Evolutionary conservation across 2,329 filamentous ascomycete species (phyloP).

Genomic region (Scleromitrula shiraiana): DNA sequence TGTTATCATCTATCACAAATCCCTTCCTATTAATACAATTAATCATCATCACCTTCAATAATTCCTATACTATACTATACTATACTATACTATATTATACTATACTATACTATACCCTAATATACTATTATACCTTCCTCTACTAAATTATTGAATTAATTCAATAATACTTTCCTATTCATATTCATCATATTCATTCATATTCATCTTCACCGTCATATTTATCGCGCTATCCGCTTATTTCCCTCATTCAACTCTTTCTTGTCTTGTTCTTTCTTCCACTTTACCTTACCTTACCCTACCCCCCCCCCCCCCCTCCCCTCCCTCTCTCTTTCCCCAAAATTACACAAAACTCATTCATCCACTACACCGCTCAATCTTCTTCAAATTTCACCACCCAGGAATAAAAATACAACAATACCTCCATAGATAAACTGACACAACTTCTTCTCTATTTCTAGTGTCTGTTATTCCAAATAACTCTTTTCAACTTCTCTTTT

Average conservation of each 20-base stretch:
- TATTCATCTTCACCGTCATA: no score
- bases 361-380: not conserved
- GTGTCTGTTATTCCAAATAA: not conserved
- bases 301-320: constrained; percentile 1
- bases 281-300: constrained; percentile 7
- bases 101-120: no score
- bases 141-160: no score
- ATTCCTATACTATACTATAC: no score
- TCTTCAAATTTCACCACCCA: not conserved
- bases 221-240: constrained; percentile 4
- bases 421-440: not conserved
- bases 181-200: not conserved
- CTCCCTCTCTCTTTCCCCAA: not conserved
- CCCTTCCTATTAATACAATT: no score
- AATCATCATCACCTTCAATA: no score
- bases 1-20: no score
- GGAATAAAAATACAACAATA: not conserved
- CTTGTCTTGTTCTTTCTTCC: no score
- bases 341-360: no score
- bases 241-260: constrained; percentile 2
- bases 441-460: not conserved
- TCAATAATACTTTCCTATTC: not conserved
- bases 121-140: no score
- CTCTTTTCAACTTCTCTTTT: not conserved
- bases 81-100: no score